Base-by-base conservation (phyloP, 2,329 filamentous ascomycete species). In the Coniochaeta pulveracea region DNA sequence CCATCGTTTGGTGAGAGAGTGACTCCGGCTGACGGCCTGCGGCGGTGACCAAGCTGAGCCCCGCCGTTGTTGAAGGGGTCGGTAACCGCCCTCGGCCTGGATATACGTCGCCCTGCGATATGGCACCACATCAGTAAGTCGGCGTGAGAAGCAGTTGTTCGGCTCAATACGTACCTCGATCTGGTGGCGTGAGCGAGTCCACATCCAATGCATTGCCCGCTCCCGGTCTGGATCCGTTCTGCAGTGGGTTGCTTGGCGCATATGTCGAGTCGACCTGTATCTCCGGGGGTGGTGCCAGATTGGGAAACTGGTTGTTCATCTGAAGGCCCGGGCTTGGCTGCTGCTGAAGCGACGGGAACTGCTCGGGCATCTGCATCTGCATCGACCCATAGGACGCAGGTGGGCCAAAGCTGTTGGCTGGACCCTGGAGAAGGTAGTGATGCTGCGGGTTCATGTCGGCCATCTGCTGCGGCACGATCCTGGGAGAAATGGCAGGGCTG, bases 161-260 rank as follows among this genome's bases (percentile, higher is more conserved):
- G 3, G 11, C 18, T 15, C 3, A 21, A 11, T 32, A 50, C 57
- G 48, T 64, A 76, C 74, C 71, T 67, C 73, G 60, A 41, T 85
- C 73, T 10, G 89, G 89, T 1, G 88, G 88, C 33, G 81, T 91
- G 40, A 95, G 60, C 4, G 86, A 85, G 52, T 93, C 84, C 41
- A 78, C 69, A 43, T 85, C 76, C 43, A 77, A 65, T 19, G 69
- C 84, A n/a, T n/a, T n/a, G n/a, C n/a, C n/a, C n/a, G n/a, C n/a
- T n/a, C n/a, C n/a, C n/a, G n/a, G n/a, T n/a, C n/a, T n/a, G n/a
- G n/a, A n/a, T n/a, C n/a, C n/a, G n/a, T n/a, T n/a, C n/a, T n/a
- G n/a, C n/a, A n/a, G n/a, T n/a, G n/a, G n/a, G n/a, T n/a, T n/a
- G n/a, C n/a, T n/a, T n/a, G n/a, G n/a, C n/a, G n/a, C n/a, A n/a